Conservation (phyloP, 495 filamentous ascomycete genomes). For the Filosporella fistucella region DNA sequence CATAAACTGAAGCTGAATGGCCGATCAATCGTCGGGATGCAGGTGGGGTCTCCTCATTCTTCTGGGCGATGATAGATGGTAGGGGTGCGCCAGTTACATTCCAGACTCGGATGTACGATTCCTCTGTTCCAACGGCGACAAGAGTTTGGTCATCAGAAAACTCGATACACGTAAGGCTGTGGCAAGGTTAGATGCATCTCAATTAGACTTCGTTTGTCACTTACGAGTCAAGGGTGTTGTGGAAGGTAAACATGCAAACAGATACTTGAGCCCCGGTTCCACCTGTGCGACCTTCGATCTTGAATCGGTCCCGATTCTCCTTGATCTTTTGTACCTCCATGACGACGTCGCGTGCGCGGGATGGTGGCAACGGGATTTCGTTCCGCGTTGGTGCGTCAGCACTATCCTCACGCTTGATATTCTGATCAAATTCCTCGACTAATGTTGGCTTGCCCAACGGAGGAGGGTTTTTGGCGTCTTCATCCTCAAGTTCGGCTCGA, state of each 20-base stretch:
- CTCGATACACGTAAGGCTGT: conserved; percentile 83
- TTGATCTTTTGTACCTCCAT: conserved; percentile 95
- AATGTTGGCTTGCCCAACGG: conserved; percentile 54
- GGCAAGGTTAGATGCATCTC: conserved; percentile 14
- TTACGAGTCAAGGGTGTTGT: conserved; percentile 89
- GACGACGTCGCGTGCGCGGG: conserved; percentile 79
- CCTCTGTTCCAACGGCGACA: conserved; percentile 79
- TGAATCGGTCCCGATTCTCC: conserved; percentile 86
- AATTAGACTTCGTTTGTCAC: conserved; percentile 17
- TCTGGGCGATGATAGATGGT: conserved; percentile 26
- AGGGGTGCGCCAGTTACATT: conserved; percentile 74
- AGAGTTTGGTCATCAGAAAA: conserved; percentile 86
- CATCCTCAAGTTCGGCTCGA: conserved; percentile 73
- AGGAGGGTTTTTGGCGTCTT: conserved; percentile 69
- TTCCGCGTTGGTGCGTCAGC: conserved; percentile 74
- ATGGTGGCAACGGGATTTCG: conserved; percentile 79
- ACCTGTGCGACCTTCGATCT: conserved; percentile 73
- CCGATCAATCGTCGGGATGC: conserved; percentile 81
- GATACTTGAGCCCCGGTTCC: conserved; percentile 77
- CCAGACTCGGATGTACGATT: conserved; percentile 96
- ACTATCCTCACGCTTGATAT: conserved; percentile 85
- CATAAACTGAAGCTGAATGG: conserved; percentile 84
- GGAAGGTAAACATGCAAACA: conserved; percentile 94
- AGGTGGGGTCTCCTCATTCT: conserved; percentile 36
- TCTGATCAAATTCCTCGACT: conserved; percentile 70